Evolutionary conservation across 305 asterid genomes (phyloP).

Genomic region (Plantago coronopus): DNA sequence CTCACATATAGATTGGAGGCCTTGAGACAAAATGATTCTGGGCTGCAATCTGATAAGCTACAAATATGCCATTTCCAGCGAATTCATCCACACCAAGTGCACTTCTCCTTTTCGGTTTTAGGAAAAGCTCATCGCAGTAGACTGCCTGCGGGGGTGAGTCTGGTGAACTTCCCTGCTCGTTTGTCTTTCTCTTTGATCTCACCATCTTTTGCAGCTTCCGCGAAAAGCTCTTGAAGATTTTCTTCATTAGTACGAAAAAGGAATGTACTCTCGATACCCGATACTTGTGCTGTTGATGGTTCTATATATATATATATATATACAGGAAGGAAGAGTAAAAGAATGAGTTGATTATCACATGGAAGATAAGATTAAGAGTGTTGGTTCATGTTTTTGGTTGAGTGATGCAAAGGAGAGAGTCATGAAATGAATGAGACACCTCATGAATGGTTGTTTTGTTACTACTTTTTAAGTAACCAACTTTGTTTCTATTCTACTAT

Average conservation of each 20-base stretch:
- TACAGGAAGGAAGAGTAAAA: not conserved
- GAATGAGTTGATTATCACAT: constrained; percentile 6
- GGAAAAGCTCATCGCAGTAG: constrained; percentile 33
- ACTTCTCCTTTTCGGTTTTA: constrained; percentile 15
- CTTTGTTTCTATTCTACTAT: constrained; percentile 19
- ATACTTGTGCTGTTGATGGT: too few relatives aligned
- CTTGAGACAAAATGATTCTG: constrained; percentile 31
- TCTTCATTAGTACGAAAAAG: constrained; percentile 3
- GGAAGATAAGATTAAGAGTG: constrained; percentile 13
- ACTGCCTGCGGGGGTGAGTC: constrained; percentile 19
- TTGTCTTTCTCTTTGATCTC: constrained; percentile 1
- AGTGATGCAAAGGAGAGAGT: constrained; percentile 5
- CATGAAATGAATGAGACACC: constrained; percentile 17
- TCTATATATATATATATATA: not conserved
- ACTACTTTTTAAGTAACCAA: constrained; percentile 19
- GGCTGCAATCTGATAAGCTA: constrained; percentile 28
- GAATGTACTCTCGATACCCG: not conserved
- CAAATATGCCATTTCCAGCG: not conserved
- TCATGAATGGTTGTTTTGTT: constrained; percentile 9
- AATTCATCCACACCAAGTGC: not conserved
- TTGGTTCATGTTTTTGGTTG: constrained; percentile 20
- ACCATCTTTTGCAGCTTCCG: constrained; percentile 19
- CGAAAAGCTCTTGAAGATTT: constrained; percentile 21
- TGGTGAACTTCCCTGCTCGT: not conserved
- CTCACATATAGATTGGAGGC: constrained; percentile 31